Evolutionary conservation across 805 yeast species (phyloP), one percentile per base, ranked within the genome.

Genomic region (Candida methanosorbosa): DNA sequence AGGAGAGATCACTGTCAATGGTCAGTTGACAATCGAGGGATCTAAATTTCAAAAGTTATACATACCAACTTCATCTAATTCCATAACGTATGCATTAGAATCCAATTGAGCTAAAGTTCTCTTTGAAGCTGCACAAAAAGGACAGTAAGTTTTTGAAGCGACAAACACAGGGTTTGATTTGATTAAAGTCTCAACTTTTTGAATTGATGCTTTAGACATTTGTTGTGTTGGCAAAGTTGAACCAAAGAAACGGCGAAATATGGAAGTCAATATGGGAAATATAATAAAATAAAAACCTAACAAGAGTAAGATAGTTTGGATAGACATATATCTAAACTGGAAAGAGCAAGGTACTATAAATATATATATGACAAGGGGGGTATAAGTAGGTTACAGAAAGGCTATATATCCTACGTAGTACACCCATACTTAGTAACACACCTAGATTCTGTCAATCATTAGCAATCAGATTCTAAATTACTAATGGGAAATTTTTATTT

Each of bases 141-240:
- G 86, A 59, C 87, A 80, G 61, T 78, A 75, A 9, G 82, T 66
- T 63, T 83, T 84, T 28, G 94, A 78, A 27, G 95, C 95, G 42
- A 87, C 74, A 54, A 87, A 82, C 37, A 86, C 67, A 30, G 77
- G 74, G 57, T 81, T 74, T 41, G 66, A 55, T 46, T 68, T 67
- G 62, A 86, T 82, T 45, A 83, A 67, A 26, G 61, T 55, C 56
- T 81, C 73, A 39, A 82, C 84, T 60, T 67, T 74, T 30, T 65
- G 55, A 39, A 70, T 54, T 39, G 76, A 59, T 57, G 70, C 75
- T 49, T 74, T 70, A 35, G 81, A 72, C 52, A 72, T 83, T 76
- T 71, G 27, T 5, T n/a, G 13, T 20, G 24, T 19, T 22, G 32
- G 32, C 22, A 30, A 30, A 8, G 32, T 15, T 6, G 32, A 16